These are phyloP conservation scores for Syzygium grande DNA, from an alignment of 345 rosid genomes.

Conservation along the genomic window DNA sequence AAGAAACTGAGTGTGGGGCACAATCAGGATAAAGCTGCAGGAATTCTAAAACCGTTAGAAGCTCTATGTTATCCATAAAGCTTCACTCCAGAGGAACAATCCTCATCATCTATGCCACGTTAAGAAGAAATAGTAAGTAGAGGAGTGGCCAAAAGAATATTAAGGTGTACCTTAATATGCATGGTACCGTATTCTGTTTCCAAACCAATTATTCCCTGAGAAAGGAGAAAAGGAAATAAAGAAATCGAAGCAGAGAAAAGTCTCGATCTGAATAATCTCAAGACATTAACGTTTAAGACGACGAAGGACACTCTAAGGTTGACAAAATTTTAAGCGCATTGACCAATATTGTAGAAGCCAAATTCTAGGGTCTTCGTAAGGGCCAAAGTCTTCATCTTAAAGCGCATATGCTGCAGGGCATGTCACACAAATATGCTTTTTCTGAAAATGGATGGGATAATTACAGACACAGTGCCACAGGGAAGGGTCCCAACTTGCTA, in stretches of 20 bases:
- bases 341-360: neutral
- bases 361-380: neutral
- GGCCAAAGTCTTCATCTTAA: neutral
- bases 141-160: neutral
- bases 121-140: neutral
- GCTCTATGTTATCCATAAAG: neutral
- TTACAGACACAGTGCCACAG: neutral
- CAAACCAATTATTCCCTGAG: conserved; percentile 78
- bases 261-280: neutral
- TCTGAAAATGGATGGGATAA: neutral
- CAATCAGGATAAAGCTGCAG: conserved; percentile 92
- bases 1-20: conserved; percentile 80
- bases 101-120: neutral
- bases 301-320: neutral
- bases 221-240: neutral
- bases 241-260: neutral
- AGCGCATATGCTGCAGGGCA: neutral
- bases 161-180: conserved; percentile 62
- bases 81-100: neutral
- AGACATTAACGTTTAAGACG: neutral
- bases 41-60: neutral
- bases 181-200: conserved; percentile 74
- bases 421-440: neutral
- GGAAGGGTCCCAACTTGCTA: neutral
- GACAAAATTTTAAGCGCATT: neutral